These are phyloP conservation scores for Pleurotus djamor DNA, from an alignment of 768 basidiomycete species.

Conservation along the genomic window DNA sequence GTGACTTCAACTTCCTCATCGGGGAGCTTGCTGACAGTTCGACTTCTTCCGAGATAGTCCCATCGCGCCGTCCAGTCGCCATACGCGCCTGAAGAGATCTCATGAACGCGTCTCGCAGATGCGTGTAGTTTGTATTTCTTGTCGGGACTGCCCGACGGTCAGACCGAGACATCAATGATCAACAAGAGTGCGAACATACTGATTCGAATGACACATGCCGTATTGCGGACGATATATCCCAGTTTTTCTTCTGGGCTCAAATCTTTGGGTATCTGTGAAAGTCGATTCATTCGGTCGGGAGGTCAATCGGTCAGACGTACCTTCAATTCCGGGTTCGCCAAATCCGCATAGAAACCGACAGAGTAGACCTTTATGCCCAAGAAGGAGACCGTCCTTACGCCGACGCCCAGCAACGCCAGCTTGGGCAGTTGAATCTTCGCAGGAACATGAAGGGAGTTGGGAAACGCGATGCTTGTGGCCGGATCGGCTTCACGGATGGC, in stretches of 20 bases:
- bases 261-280: conserved; percentile 45
- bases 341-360: conserved; percentile 87
- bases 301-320: conserved; percentile 24
- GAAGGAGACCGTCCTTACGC: conserved; percentile 88
- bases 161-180: background rate
- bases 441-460: conserved; percentile 59
- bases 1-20: conserved; percentile 68
- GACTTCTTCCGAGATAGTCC: conserved; percentile 55
- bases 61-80: conserved; percentile 45
- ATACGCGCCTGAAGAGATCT: conserved; percentile 68
- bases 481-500: conserved; percentile 54
- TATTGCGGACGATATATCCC: conserved; percentile 60
- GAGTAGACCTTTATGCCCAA: conserved; percentile 87
- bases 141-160: conserved; percentile 60
- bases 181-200: conserved; percentile 33
- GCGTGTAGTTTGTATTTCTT: conserved; percentile 71
- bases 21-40: conserved; percentile 58
- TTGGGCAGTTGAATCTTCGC: conserved; percentile 60
- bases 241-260: conserved; percentile 72
- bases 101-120: conserved; percentile 83
- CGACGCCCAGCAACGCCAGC: conserved; percentile 76
- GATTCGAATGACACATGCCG: conserved; percentile 74
- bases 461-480: conserved; percentile 73
- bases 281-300: background rate
- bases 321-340: conserved; percentile 59